These are phyloP conservation scores for Geranomyces michiganensis DNA, from an alignment of 192 early-diverging fungal species.

Conservation along the genomic window DNA sequence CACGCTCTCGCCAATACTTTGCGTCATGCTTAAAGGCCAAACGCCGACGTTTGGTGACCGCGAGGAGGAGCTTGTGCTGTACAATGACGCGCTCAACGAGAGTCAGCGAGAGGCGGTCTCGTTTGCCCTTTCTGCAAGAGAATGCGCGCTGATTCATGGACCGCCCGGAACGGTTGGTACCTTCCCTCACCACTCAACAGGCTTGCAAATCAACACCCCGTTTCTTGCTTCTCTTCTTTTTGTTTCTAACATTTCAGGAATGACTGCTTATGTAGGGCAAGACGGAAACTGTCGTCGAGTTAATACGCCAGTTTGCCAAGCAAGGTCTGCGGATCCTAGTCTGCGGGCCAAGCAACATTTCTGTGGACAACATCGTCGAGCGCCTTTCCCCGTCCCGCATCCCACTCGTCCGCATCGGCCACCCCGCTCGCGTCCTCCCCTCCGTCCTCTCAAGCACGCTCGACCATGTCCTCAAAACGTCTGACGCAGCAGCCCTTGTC, in stretches of 20 bases:
- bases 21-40: slow-evolving; percentile 53
- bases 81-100: slow-evolving; percentile 67
- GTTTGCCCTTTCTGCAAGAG: slow-evolving; percentile 59
- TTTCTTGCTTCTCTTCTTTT: too few species aligned
- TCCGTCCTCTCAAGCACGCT: slow-evolving; percentile 69
- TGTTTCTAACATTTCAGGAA: not conserved
- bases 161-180: slow-evolving; percentile 62
- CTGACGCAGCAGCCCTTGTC: slow-evolving; percentile 73
- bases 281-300: slow-evolving; percentile 84
- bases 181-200: too few species aligned
- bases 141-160: slow-evolving; percentile 80
- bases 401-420: slow-evolving; percentile 77
- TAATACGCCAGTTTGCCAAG: slow-evolving; percentile 73
- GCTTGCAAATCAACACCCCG: too few species aligned
- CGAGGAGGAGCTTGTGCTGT: slow-evolving; percentile 44
- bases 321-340: slow-evolving; percentile 72
- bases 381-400: slow-evolving; percentile 61
- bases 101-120: slow-evolving; percentile 73
- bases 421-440: slow-evolving; percentile 79
- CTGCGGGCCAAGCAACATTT: slow-evolving; percentile 88
- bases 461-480: slow-evolving; percentile 65
- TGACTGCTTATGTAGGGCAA: slow-evolving; percentile 59
- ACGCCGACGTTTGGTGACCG: slow-evolving; percentile 33
- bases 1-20: slow-evolving; percentile 37
- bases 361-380: slow-evolving; percentile 86